phyloP scores from a whole-genome alignment of 768 basidiomycete genomes.

The Tulasnella calospora region DNA sequence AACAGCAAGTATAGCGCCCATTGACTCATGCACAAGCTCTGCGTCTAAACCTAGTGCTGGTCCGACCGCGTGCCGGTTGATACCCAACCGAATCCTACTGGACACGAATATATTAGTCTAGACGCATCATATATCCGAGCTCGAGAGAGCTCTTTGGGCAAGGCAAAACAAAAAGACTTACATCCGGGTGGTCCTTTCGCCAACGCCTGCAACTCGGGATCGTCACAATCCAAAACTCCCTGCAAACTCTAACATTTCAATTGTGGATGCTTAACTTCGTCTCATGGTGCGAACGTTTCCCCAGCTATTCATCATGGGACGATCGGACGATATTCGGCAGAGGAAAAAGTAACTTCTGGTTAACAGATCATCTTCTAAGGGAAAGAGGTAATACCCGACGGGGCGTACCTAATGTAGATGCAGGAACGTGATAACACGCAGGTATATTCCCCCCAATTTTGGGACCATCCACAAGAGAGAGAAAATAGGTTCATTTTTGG shows the following conservation, averaged over 20 bases:
- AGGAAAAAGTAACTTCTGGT: too few relatives aligned
- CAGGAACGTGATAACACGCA: background rate
- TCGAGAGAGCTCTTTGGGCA: background rate
- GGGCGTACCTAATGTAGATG: background rate
- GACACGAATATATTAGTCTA: background rate
- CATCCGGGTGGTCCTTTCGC: background rate
- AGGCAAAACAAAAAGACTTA: background rate
- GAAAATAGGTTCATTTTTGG: background rate
- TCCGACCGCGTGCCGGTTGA: background rate
- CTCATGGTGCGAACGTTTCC: background rate
- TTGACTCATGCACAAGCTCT: background rate
- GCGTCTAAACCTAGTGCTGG: background rate
- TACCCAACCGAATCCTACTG: background rate
- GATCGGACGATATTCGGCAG: background rate
- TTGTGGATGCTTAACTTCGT: background rate
- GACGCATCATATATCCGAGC: background rate
- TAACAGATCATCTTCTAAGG: background rate
- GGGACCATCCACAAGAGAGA: background rate
- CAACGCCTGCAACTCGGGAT: background rate
- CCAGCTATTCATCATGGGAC: background rate
- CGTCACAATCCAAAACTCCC: background rate
- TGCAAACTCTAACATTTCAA: background rate
- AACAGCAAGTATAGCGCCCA: background rate
- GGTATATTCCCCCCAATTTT: background rate
- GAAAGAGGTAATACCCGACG: background rate